Conservation (phyloP, 2,329 filamentous ascomycete species). For the Colletotrichum godetiae region DNA sequence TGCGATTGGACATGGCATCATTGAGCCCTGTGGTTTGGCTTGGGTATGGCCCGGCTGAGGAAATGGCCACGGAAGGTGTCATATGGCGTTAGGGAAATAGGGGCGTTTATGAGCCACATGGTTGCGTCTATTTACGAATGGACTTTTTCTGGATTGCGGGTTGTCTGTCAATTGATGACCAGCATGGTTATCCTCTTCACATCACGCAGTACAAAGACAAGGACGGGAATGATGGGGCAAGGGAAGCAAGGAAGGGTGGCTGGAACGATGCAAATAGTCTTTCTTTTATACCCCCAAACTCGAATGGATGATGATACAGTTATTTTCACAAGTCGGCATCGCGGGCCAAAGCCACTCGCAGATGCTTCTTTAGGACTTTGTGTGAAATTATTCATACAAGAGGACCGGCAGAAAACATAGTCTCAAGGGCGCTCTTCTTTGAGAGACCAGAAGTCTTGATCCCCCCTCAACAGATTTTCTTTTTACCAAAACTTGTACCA, state of each 20-base stretch:
- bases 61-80: slow-evolving; percentile 1
- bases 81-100: slow-evolving; percentile 1
- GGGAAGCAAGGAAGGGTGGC: slow-evolving; percentile 3
- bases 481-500: slow-evolving; percentile 70
- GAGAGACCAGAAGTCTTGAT: neutral
- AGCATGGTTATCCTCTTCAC: slow-evolving; percentile 8
- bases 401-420: neutral
- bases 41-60: neutral
- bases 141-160: neutral
- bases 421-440: neutral
- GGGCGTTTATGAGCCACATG: slow-evolving; percentile 4
- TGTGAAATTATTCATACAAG: neutral
- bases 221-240: neutral
- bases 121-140: neutral
- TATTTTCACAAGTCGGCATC: neutral
- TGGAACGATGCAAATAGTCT: slow-evolving; percentile 26
- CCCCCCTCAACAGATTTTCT: neutral
- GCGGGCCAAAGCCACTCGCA: neutral
- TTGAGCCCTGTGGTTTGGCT: neutral
- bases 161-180: slow-evolving; percentile 7
- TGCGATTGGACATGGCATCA: neutral
- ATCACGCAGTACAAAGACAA: neutral
- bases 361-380: neutral
- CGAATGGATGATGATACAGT: slow-evolving; percentile 27
- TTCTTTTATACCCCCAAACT: slow-evolving; percentile 33